These are phyloP conservation scores for Fusarium sarcochroum DNA, from an alignment of 2,329 filamentous ascomycete genomes.

Conservation along the genomic window DNA sequence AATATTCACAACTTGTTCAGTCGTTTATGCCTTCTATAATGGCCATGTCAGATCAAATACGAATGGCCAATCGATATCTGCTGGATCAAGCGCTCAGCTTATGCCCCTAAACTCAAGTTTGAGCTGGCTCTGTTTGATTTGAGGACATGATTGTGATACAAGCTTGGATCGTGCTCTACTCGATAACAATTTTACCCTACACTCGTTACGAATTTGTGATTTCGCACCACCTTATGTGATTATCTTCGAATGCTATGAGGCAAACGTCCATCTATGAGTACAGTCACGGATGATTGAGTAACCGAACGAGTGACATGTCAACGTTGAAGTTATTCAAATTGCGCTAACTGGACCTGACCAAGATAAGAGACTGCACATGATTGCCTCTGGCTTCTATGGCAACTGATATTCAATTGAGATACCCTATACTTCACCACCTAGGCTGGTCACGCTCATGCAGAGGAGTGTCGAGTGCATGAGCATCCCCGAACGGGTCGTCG, in stretches of 20 bases:
- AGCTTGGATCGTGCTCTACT: background rate
- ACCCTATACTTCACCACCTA: conserved; percentile 45
- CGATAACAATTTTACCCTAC: no score
- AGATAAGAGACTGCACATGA: background rate
- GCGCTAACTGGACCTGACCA: background rate
- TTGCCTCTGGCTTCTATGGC: background rate
- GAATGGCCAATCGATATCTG: conserved; percentile 13
- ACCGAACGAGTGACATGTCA: background rate
- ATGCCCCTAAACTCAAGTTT: conserved; percentile 27
- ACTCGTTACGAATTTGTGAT: no score
- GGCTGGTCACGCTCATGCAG: conserved; percentile 50
- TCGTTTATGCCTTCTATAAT: background rate
- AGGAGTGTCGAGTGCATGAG: conserved; percentile 73
- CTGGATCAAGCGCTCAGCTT: conserved; percentile 12
- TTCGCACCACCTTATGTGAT: no score
- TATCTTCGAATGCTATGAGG: no score
- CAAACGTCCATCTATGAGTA: no score
- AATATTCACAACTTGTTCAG: background rate
- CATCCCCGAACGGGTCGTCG: conserved; percentile 89
- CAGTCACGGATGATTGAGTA: background rate
- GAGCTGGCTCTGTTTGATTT: conserved; percentile 5
- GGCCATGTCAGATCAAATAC: background rate
- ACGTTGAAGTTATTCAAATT: background rate
- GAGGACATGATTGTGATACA: background rate
- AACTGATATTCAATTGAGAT: background rate